Evolutionary conservation across 164 flowering plant species (phyloP).

Genomic region (Taxillus chinensis): DNA sequence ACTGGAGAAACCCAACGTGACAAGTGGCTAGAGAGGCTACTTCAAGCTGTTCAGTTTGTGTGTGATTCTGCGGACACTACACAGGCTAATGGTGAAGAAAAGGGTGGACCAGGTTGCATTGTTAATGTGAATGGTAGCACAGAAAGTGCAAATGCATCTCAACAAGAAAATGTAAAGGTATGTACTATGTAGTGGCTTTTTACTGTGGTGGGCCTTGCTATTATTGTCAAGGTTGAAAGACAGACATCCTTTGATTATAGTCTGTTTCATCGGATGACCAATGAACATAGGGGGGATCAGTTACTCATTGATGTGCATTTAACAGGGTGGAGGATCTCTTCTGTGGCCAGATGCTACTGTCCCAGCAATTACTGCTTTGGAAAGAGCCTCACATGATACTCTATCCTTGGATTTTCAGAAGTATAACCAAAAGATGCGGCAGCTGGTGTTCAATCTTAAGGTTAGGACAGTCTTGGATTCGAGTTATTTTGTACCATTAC

Average conservation of each 20-base stretch:
- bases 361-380: constrained; percentile 65
- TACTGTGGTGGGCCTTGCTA: no score
- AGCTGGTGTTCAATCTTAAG: constrained; percentile 69
- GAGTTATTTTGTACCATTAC: no score
- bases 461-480: constrained; percentile 19
- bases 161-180: constrained; percentile 29
- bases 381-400: constrained; percentile 66
- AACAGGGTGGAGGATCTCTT: constrained; percentile 32
- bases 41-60: constrained; percentile 44
- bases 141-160: constrained; percentile 20
- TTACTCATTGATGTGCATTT: not conserved
- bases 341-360: constrained; percentile 84
- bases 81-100: constrained; percentile 27
- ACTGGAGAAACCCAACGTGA: constrained; percentile 72
- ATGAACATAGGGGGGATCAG: no score
- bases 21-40: constrained; percentile 75
- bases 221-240: no score
- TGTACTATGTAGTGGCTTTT: not conserved
- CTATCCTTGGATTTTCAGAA: constrained; percentile 55
- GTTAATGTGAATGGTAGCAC: constrained; percentile 9
- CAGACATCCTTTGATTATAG: no score
- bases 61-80: constrained; percentile 24
- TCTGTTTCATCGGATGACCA: no score
- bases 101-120: constrained; percentile 17
- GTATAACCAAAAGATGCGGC: constrained; percentile 84